phyloP scores from a whole-genome alignment of 129 eudicot species.

The Centrapalus pauciflorus region DNA sequence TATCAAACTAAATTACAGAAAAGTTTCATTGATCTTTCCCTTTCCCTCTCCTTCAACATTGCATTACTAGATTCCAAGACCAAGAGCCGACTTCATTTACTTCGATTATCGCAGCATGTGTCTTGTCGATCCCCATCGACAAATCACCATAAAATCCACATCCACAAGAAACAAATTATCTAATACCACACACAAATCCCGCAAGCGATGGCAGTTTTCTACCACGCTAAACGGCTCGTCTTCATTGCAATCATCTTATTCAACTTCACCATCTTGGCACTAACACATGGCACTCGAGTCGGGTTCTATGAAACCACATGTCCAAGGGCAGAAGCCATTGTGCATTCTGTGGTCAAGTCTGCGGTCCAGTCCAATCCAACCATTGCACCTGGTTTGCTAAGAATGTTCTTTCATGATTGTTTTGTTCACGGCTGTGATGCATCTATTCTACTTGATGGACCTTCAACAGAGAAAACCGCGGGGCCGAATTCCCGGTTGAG shows the following conservation, averaged over 20 bases:
- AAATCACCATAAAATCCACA: too few relatives aligned
- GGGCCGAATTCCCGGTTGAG: conserved; percentile 56
- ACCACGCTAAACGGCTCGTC: not conserved
- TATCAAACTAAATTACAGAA: too few relatives aligned
- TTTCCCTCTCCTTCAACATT: too few relatives aligned
- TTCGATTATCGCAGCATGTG: too few relatives aligned
- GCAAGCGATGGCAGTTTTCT: not conserved
- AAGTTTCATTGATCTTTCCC: too few relatives aligned
- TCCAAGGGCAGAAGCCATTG: conserved; percentile 35
- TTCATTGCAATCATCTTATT: conserved; percentile 22
- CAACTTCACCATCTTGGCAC: not conserved
- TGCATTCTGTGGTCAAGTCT: conserved; percentile 28
- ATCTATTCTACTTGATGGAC: conserved; percentile 66
- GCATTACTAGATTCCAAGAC: too few relatives aligned
- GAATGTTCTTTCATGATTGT: conserved; percentile 50
- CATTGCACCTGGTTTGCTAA: conserved; percentile 36
- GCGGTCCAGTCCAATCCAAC: conserved; percentile 24
- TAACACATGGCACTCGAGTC: conserved; percentile 27
- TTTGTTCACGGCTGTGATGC: conserved; percentile 83
- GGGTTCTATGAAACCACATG: conserved; percentile 39
- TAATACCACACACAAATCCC: not conserved
- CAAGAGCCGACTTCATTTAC: too few relatives aligned
- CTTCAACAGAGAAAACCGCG: conserved; percentile 50
- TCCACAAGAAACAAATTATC: too few relatives aligned
- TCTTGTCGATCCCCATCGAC: too few relatives aligned